These are phyloP conservation scores for Boletus coccyginus DNA, from an alignment of 768 basidiomycete genomes.

Conservation along the genomic window DNA sequence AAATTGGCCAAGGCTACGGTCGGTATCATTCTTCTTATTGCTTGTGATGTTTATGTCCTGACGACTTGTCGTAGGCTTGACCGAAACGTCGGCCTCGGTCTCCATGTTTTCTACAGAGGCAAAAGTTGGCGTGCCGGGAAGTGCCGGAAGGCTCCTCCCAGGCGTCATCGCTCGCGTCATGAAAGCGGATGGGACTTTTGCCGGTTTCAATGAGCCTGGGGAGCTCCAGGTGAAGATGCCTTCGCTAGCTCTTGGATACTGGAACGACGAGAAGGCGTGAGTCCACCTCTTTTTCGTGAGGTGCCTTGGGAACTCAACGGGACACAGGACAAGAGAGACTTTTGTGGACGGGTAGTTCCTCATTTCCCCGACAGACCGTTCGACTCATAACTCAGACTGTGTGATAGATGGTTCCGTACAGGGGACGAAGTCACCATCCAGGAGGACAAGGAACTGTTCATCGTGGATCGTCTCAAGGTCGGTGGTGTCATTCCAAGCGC, in stretches of 20 bases:
- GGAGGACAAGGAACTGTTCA: constrained; percentile 52
- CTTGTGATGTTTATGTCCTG: not conserved
- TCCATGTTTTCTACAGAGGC: constrained; percentile 46
- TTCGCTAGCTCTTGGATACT: constrained; percentile 42
- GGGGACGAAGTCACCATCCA: constrained; percentile 63
- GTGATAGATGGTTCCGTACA: constrained; percentile 59
- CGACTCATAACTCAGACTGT: not conserved
- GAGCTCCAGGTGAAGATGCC: constrained; percentile 52
- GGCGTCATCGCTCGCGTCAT: constrained; percentile 54
- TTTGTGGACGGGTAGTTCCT: constrained; percentile 59
- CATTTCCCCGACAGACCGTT: not conserved
- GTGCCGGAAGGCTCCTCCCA: constrained; percentile 48
- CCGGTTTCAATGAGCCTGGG: constrained; percentile 54
- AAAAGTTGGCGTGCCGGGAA: constrained; percentile 52
- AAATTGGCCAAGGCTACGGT: constrained; percentile 69
- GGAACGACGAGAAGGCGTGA: constrained; percentile 60
- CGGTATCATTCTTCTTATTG: not conserved
- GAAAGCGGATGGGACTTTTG: constrained; percentile 56
- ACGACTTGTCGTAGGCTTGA: constrained; percentile 48
- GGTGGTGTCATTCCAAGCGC: not conserved
- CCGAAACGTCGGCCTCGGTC: constrained; percentile 56
- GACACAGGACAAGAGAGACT: constrained; percentile 58
- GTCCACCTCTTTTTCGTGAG: constrained; percentile 20
- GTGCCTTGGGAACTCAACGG: not conserved
- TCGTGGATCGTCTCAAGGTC: constrained; percentile 65